Evolutionary conservation across 805 yeast genomes (phyloP), one percentile per base, ranked within the genome.

Genomic region (Metschnikowia henanensis): DNA sequence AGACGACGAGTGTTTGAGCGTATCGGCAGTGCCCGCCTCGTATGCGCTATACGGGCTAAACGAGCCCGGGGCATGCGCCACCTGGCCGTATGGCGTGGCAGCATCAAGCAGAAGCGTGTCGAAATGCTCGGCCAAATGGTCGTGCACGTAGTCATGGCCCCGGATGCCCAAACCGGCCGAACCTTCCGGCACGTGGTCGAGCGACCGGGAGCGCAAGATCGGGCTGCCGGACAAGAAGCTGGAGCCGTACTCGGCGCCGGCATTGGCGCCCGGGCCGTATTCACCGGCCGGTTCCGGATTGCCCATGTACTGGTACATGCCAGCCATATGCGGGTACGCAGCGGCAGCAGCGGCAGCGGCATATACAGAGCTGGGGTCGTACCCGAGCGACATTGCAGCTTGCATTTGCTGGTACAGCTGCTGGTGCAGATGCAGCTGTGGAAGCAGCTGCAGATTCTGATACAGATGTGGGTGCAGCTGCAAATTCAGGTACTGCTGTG

Each of bases 351-450:
- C 31, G 1, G 35, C 37, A n/a, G 35, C 37, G 9, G 61, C 63
- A 41, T 58, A 58, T 15, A 66, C 65, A 33, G 62, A 47, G n/a
- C 61, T 60, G 3, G 71, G 69, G 44, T 67, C 72, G 51, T 67
- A 50, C 2, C 73, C 72, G 65, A 69, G 25, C 6, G 25, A 22
- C 25, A 22, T 64, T 13, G 66, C 47, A 4, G 70, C 68, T 46
- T 66, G 70, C 49, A 67, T 52, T 37, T 62, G 72, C 28, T 7
- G 6, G 6, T 22, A 10, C 25, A 10, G 9, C 25, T 7, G 6
- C 9, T 58, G 64, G 30, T 61, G 68, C 28, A 22, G 6, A 7
- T 22, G 25, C 25, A 10, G 9, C 25, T 7, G 6, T 58, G 41
- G 22, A 38, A 28, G 13, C 21, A 28, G 30, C 38, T 46, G 37